Base-by-base conservation (phyloP, 495 filamentous ascomycete species). In the Cairneyella variabilis region DNA sequence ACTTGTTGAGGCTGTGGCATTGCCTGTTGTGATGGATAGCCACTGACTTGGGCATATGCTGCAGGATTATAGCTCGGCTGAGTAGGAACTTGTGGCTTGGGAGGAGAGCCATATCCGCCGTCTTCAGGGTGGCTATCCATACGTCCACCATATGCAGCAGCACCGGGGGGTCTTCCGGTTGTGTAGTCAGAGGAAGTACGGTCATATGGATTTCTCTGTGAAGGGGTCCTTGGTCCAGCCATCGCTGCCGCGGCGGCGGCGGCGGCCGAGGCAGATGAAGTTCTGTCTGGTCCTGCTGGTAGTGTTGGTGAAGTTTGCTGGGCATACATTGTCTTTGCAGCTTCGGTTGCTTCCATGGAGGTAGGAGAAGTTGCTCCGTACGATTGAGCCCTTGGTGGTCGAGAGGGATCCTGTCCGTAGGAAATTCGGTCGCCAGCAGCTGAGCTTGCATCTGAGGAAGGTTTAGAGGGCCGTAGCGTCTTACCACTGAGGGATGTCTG, bases 31-130 rank as follows among this genome's bases (percentile, higher is more conserved):
- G 26, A n/a, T 12, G 76, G 68, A 41, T 60, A 62, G 2, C 59
- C 59, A 53, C 69, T 72, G 36, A 88, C 81, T 46, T 80, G 74
- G 50, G 80, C 84, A 66, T 91, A 91, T 45, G 80, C 82, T 26
- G 79, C 75, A 32, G 87, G 88, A 65, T 91, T 83, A 64, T 92
- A 90, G 56, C 77, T 80, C 18, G 79, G 75, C 58, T 87, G 80
- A 41, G 75, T 70, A 43, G 61, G 66, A 58, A 63, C 62, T 57
- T 63, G 76, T 50, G 73, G 76, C 57, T 71, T 71, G 38, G 72
- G 69, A 42, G 70, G 66, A 10, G 69, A 58, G 22, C 73, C 69
- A 56, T 83, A 85, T 22, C 69, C 63, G 52, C 72, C 64, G 12
- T 74, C 71, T 17, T 70, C 64, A 23, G 60, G 41, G 23, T 63